phyloP scores from a whole-genome alignment of 1,284 basidiomycete genomes.

The Kwoniella shivajii region DNA sequence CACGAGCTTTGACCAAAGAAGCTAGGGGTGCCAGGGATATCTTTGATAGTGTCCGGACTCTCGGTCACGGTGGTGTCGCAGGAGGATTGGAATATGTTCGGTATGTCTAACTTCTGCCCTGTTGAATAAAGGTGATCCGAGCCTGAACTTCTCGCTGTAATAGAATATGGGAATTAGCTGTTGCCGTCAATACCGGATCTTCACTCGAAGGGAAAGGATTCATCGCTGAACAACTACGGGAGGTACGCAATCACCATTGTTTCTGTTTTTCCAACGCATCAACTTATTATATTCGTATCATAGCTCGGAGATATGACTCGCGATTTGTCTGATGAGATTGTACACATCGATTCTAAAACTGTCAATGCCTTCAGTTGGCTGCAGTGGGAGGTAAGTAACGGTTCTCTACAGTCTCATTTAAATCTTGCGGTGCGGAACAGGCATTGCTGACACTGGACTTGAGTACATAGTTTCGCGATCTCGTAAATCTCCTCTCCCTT shows the following conservation, averaged over 20 bases:
- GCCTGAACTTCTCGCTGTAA: background rate
- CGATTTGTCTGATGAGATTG: slow-evolving; percentile 44
- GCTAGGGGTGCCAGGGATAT: slow-evolving; percentile 43
- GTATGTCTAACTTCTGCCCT: slow-evolving; percentile 31
- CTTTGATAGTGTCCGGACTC: slow-evolving; percentile 42
- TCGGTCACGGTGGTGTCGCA: slow-evolving; percentile 40
- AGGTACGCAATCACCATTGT: slow-evolving; percentile 28
- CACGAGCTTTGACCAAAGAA: slow-evolving; percentile 37
- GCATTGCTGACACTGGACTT: too few relatives aligned
- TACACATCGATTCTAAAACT: slow-evolving; percentile 43
- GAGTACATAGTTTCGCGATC: slow-evolving; percentile 31
- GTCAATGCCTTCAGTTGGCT: slow-evolving; percentile 49
- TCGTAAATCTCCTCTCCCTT: slow-evolving; percentile 37
- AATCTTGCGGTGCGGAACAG: too few relatives aligned
- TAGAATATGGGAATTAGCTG: slow-evolving; percentile 48
- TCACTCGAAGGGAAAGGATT: slow-evolving; percentile 40
- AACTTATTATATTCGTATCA: background rate
- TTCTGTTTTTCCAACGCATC: background rate
- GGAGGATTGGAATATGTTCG: slow-evolving; percentile 40
- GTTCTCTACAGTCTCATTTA: too few relatives aligned
- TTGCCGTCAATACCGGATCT: slow-evolving; percentile 40
- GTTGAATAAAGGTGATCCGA: background rate
- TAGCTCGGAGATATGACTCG: slow-evolving; percentile 47
- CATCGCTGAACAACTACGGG: slow-evolving; percentile 36
- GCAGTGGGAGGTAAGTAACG: slow-evolving; percentile 43